phyloP scores from a whole-genome alignment of 768 basidiomycete genomes.

The Pleurotus citrinopileatus region DNA sequence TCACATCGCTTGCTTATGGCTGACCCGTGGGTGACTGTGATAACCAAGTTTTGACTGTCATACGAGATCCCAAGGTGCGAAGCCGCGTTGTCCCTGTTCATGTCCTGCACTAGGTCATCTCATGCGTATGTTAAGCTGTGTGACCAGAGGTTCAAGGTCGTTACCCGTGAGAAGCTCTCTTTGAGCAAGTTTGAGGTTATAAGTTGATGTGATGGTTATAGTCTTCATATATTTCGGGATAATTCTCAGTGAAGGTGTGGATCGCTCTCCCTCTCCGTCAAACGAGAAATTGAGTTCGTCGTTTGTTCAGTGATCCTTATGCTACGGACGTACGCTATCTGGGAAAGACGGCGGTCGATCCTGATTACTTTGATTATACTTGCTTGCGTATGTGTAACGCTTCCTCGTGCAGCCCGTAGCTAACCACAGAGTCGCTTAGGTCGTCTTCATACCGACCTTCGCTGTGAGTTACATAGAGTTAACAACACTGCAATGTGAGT shows the following conservation, averaged over 20 bases:
- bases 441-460: constrained; percentile 28
- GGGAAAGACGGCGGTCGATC: constrained; percentile 34
- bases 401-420: background rate
- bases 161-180: constrained; percentile 25
- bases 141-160: constrained; percentile 21
- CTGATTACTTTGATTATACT: constrained; percentile 27
- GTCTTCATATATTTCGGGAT: constrained; percentile 35
- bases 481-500: constrained; percentile 31
- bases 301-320: constrained; percentile 30
- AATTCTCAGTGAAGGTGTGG: constrained; percentile 33
- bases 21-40: too few species aligned
- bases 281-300: background rate
- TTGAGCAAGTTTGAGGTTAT: too few species aligned
- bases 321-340: constrained; percentile 43
- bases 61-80: background rate
- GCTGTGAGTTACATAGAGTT: constrained; percentile 31
- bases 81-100: too few species aligned
- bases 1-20: background rate
- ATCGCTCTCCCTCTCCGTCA: background rate
- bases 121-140: constrained; percentile 22
- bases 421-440: constrained; percentile 15
- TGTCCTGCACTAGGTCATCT: too few species aligned
- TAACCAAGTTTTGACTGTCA: background rate
- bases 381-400: constrained; percentile 17
- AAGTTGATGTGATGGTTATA: constrained; percentile 1